Base-by-base conservation (phyloP, 345 rosid genomes). In the Eucalyptus sideroxylon region DNA sequence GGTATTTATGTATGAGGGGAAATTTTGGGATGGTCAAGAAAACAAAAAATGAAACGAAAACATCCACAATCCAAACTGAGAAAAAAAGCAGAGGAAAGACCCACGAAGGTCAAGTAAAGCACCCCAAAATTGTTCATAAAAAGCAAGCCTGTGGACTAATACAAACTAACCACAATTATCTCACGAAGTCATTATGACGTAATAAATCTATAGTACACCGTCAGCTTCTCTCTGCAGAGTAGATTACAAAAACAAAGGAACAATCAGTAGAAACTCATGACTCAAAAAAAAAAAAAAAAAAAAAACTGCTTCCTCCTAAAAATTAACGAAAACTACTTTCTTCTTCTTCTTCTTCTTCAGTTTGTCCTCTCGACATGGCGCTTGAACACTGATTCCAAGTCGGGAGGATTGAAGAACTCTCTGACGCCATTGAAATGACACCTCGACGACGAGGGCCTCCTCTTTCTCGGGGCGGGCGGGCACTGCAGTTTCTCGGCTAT, bases 401-500 rank as follows among this genome's bases (percentile, higher is more conserved):
- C 92, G 50, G 99, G 98, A 80, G 98, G 97, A 19, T 93, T 93
- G 47, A 97, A 97, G 93, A 94, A 97, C 95, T 97, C 98, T 67
- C 94, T 94, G 86, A 89, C 96, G 19, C 93, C 96, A 82, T 69
- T 94, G 50, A 88, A 90, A 77, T 93, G 91, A 89, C 96, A 96
- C 90, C 93, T 95, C 6, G 94, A 91, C 88, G 93, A 77, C 47
- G 83, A 77, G 55, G 97, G 95, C 62, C 97, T 89, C 62, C 94
- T 94, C 92, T 97, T 96, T 89, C 94, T 96, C 45, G 98, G 98
- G 8, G 99, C 98, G 6, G 96, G 97, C 51, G 98, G 99, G 92
- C 99, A 97, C 23, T 92, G 89, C 50, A 95, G 59, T 88, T 88
- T 95, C 90, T 95, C 96, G 37, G 98, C 96, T 91, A 96, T 94